Evolutionary conservation across 176 grass and related monocot genomes (phyloP), one percentile per base, ranked within the genome.

Genomic region (Microstegium vimineum): DNA sequence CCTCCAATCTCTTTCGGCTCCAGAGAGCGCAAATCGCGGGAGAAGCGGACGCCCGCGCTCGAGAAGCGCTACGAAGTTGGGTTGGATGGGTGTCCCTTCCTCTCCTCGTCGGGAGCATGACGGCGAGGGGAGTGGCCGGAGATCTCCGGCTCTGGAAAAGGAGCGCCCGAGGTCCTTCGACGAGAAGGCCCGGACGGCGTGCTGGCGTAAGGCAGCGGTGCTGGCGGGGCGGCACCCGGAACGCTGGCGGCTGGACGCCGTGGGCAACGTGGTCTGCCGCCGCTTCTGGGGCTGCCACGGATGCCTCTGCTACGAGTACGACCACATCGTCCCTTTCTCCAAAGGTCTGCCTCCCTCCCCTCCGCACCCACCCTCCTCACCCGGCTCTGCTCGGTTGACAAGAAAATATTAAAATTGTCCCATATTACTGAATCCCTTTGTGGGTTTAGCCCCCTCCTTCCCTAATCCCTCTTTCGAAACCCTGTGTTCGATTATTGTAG

Each of bases 271-370:
- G 8, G 90, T 98, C 51, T 93, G 95, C 68, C 91, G 90, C 66
- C 78, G 92, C 78, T 94, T 98, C 78, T 94, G 84, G 92, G 91
- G 88, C 65, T 98, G 90, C 88, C 90, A 93, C 25, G 95, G 92
- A 23, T 98, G 92, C 86, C 92, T 94, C 82, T 94, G 92, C 78
- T 98, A 98, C 66, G 90, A 98, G 85, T 98, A 91, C 72, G 92
- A 94, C 35, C 95, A 97, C 76, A 91, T 98, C 77, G 20, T 94
- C n/a, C 92, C 92, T 40, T 98, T 94, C 74, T 94, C 92, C 31
- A 98, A 90, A 94, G 95, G 95, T 90, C 6, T 12, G 51, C 20
- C 5, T 52, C 49, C 49, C 18, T 7, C 16, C 49, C 6, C n/a
- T n/a, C n/a, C n/a, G n/a, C n/a, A n/a, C n/a, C n/a, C n/a, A n/a